Conservation (phyloP, 1,284 basidiomycete genomes). For the Ganoderma boninense region DNA sequence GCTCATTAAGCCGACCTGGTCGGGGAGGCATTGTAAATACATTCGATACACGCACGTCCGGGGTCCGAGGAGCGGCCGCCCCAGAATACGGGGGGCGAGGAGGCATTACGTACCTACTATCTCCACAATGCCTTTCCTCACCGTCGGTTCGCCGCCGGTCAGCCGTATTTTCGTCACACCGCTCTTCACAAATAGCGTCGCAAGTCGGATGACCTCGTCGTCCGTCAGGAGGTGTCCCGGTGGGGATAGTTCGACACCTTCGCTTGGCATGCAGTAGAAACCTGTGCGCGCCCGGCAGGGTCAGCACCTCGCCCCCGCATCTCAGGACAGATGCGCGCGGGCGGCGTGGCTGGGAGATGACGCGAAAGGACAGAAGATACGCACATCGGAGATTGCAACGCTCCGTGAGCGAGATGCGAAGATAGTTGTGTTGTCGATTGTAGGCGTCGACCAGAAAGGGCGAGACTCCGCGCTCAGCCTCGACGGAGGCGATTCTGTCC, state of each 20-base stretch:
- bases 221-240: slow-evolving; percentile 75
- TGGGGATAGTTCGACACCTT: slow-evolving; percentile 83
- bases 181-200: slow-evolving; percentile 79
- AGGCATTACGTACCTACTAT: slow-evolving; percentile 64
- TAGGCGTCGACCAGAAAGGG: slow-evolving; percentile 74
- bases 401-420: slow-evolving; percentile 88
- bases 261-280: slow-evolving; percentile 91
- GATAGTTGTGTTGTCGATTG: slow-evolving; percentile 78
- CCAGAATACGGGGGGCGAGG: background rate
- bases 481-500: slow-evolving; percentile 57
- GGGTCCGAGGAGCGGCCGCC: slow-evolving; percentile 5
- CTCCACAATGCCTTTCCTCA: slow-evolving; percentile 80
- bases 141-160: slow-evolving; percentile 90
- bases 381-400: slow-evolving; percentile 87
- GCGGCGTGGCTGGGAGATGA: slow-evolving; percentile 10
- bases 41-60: slow-evolving; percentile 9
- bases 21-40: slow-evolving; percentile 23
- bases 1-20: slow-evolving; percentile 61
- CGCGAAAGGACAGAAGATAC: slow-evolving; percentile 32
- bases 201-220: slow-evolving; percentile 79
- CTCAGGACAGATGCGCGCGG: slow-evolving; percentile 19
- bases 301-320: slow-evolving; percentile 11
- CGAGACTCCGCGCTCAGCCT: slow-evolving; percentile 54
- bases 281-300: slow-evolving; percentile 51
- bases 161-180: slow-evolving; percentile 89